Conservation (phyloP, 352 stramenopile species). For the Phytopythium ostracodes region DNA sequence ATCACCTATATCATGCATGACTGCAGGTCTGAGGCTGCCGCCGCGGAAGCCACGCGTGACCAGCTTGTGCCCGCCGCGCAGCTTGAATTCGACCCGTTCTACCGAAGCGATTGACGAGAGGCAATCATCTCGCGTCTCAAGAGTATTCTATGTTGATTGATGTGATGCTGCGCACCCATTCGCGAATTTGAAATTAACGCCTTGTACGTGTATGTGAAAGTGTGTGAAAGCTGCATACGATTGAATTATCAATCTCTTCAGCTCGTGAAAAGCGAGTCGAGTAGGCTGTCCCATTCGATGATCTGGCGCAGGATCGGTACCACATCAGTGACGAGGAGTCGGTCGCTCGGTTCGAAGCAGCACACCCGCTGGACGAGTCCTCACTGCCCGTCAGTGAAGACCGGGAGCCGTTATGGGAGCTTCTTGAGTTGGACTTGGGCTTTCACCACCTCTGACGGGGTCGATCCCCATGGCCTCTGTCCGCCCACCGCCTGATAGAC, state of each 20-base stretch:
- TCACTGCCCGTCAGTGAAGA: conserved; percentile 23
- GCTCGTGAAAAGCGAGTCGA: not conserved
- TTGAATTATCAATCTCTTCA: not conserved
- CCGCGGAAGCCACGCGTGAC: conserved; percentile 6
- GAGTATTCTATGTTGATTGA: not conserved
- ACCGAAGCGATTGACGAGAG: conserved; percentile 9
- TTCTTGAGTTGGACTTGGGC: not conserved
- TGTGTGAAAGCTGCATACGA: too few relatives aligned
- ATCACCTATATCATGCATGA: not conserved
- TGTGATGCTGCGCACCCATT: not conserved
- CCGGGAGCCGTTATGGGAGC: conserved; percentile 13
- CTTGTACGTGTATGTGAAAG: not conserved
- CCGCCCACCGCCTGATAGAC: conserved; percentile 8
- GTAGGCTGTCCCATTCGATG: not conserved
- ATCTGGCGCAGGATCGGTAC: conserved; percentile 17
- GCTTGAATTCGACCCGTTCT: conserved; percentile 47
- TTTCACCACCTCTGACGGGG: not conserved
- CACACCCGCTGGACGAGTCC: conserved; percentile 28
- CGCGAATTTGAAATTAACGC: not conserved
- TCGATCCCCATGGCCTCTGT: conserved; percentile 2
- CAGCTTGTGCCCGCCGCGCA: conserved; percentile 22
- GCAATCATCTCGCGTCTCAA: not conserved
- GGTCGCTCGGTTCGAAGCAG: conserved; percentile 16
- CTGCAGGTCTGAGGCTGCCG: not conserved
- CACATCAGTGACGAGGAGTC: conserved; percentile 17